These are phyloP conservation scores for Simplicillium sp. DNA, from an alignment of 2,329 filamentous ascomycete genomes.

Conservation along the genomic window DNA sequence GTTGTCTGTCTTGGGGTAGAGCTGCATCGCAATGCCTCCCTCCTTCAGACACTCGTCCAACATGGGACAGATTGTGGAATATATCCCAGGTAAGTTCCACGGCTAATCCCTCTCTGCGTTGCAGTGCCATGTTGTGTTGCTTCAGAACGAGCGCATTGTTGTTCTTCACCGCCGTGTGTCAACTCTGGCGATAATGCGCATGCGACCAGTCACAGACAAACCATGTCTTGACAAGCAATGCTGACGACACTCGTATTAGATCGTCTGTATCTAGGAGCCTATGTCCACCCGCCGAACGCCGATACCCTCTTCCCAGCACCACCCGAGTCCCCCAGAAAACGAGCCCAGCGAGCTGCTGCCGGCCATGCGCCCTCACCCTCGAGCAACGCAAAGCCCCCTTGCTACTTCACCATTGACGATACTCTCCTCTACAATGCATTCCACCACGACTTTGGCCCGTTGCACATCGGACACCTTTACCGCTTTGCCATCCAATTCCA, in stretches of 20 bases:
- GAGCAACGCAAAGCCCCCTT: slow-evolving; percentile 46
- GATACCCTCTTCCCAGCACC: slow-evolving; percentile 76
- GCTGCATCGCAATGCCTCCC: slow-evolving; percentile 36
- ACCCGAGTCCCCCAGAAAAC: slow-evolving; percentile 27
- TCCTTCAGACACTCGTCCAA: slow-evolving; percentile 41
- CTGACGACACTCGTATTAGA: slow-evolving; percentile 41
- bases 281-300: slow-evolving; percentile 69
- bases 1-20: slow-evolving; percentile 2
- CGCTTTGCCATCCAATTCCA: slow-evolving; percentile 94
- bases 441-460: slow-evolving; percentile 93
- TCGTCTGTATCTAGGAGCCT: slow-evolving; percentile 89
- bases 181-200: too few relatives aligned
- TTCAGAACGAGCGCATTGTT: background rate
- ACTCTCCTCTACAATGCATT: slow-evolving; percentile 94
- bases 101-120: slow-evolving; percentile 4
- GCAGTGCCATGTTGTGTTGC: slow-evolving; percentile 6
- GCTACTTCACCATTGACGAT: slow-evolving; percentile 94
- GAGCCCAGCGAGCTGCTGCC: slow-evolving; percentile 48
- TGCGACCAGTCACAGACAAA: too few relatives aligned
- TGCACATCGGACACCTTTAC: slow-evolving; percentile 96
- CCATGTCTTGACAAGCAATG: too few relatives aligned
- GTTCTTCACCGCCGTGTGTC: too few relatives aligned
- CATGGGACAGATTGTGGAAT: slow-evolving; percentile 87
- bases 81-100: slow-evolving; percentile 70
- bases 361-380: slow-evolving; percentile 33